Evolutionary conservation across 225 moss, liverwort and hornwort genomes (phyloP).

Genomic region (Bryoerythrophyllum caledonicum): DNA sequence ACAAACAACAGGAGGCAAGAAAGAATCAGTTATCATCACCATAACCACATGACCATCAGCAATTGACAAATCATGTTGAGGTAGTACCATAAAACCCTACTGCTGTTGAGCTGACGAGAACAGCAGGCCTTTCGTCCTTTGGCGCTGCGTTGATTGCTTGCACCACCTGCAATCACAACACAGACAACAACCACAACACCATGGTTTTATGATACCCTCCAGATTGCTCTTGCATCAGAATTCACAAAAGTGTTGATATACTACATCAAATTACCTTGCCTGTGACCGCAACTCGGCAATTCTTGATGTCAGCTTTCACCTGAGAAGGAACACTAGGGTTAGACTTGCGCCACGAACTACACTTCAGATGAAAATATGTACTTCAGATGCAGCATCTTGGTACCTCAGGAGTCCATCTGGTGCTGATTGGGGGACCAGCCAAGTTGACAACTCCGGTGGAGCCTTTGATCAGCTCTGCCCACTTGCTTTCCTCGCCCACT

Average conservation of each 20-base stretch:
- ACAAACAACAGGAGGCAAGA: not conserved
- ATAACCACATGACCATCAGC: not conserved
- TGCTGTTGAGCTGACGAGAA: slow-evolving; percentile 81
- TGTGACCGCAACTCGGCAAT: slow-evolving; percentile 76
- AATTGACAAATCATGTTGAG: not conserved
- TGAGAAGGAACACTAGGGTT: slow-evolving; percentile 21
- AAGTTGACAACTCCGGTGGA: slow-evolving; percentile 92
- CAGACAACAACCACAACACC: too few relatives aligned
- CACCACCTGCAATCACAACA: slow-evolving; percentile 67
- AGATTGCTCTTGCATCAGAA: too few relatives aligned
- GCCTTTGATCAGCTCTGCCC: slow-evolving; percentile 73
- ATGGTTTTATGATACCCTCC: not conserved
- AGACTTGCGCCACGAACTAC: not conserved
- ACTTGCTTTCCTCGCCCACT: slow-evolving; percentile 75
- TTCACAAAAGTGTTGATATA: too few relatives aligned
- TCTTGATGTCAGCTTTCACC: slow-evolving; percentile 84
- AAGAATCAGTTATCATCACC: not conserved
- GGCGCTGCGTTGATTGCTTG: slow-evolving; percentile 76
- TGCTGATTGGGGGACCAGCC: slow-evolving; percentile 88
- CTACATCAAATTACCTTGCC: slow-evolving; percentile 54
- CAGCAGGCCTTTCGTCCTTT: slow-evolving; percentile 69
- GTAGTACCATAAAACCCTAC: slow-evolving; percentile 90
- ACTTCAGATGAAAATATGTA: not conserved
- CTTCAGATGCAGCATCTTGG: not conserved
- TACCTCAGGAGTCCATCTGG: slow-evolving; percentile 90